Evolutionary conservation across 257 asterid species (phyloP).

Genomic region (Nicotiana tomentosiformis): DNA sequence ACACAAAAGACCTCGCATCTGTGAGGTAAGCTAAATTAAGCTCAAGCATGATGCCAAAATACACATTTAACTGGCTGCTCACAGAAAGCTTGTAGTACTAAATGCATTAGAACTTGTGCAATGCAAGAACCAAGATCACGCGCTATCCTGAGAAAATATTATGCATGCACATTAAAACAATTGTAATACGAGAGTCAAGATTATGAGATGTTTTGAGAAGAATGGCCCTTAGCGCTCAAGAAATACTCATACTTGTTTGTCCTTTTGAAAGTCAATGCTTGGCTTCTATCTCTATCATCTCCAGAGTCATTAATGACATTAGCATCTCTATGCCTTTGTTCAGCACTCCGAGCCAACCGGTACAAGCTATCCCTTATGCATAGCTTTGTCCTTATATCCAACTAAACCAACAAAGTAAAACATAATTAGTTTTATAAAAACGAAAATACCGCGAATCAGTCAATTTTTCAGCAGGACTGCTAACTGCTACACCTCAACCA

Average conservation of each 20-base stretch:
- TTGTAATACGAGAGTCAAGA: background rate
- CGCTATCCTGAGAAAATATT: background rate
- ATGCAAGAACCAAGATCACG: background rate
- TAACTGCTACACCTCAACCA: background rate
- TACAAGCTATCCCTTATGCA: slow-evolving; percentile 85
- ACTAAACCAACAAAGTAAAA: slow-evolving; percentile 37
- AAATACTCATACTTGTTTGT: slow-evolving; percentile 36
- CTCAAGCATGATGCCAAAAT: background rate
- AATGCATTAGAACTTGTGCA: background rate
- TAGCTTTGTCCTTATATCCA: slow-evolving; percentile 74
- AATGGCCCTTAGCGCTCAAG: background rate
- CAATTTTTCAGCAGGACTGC: background rate
- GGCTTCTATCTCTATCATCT: slow-evolving; percentile 35
- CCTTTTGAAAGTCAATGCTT: slow-evolving; percentile 39
- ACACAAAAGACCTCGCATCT: no score
- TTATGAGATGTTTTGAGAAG: background rate
- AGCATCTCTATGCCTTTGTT: slow-evolving; percentile 45
- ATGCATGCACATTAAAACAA: background rate
- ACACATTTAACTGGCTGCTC: background rate
- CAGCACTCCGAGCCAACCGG: slow-evolving; percentile 80
- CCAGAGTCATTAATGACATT: slow-evolving; percentile 22
- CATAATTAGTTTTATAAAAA: background rate
- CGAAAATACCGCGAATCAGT: background rate
- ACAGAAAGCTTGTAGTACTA: background rate
- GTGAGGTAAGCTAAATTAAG: background rate